A percentile compares a stretch with the other conserved stretches of the same genome.
Conservation (phyloP, 345 rosid species). For the Hevea brasiliensis region DNA sequence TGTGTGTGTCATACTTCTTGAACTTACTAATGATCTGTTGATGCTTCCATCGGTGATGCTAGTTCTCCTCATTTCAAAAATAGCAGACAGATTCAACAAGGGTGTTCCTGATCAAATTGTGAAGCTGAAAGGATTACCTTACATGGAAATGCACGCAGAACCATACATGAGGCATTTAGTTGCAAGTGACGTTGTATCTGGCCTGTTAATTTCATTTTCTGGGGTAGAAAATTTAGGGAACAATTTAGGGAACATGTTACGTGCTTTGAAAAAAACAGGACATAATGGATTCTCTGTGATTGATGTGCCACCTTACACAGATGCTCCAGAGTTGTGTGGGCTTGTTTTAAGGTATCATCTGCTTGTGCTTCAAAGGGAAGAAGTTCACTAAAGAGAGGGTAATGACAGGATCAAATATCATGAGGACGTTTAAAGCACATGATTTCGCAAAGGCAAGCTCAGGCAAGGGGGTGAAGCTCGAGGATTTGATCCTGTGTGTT, state of each 20-base stretch:
- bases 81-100: slow-evolving; percentile 75
- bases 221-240: slow-evolving; percentile 77
- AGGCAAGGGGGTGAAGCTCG: slow-evolving; percentile 75
- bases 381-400: slow-evolving; percentile 51
- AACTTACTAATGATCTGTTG: slow-evolving; percentile 74
- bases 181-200: slow-evolving; percentile 74
- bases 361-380: slow-evolving; percentile 71
- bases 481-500: slow-evolving; percentile 84
- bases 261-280: slow-evolving; percentile 50
- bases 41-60: slow-evolving; percentile 91
- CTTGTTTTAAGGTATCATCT: slow-evolving; percentile 83
- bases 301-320: slow-evolving; percentile 78
- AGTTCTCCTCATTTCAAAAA: slow-evolving; percentile 83
- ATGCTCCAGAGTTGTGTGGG: slow-evolving; percentile 74
- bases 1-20: slow-evolving; percentile 82
- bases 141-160: slow-evolving; percentile 86
- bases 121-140: slow-evolving; percentile 82
- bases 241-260: slow-evolving; percentile 67
- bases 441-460: slow-evolving; percentile 84
- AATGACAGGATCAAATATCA: slow-evolving; percentile 44
- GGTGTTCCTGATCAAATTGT: slow-evolving; percentile 93
- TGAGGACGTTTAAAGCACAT: slow-evolving; percentile 56
- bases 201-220: slow-evolving; percentile 55
- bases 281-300: slow-evolving; percentile 93
- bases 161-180: slow-evolving; percentile 81